Percentiles rank a stretch among this genome's conserved stretches.
Conservation (phyloP, 2,329 filamentous ascomycete genomes). For the Aureobasidium lini region DNA sequence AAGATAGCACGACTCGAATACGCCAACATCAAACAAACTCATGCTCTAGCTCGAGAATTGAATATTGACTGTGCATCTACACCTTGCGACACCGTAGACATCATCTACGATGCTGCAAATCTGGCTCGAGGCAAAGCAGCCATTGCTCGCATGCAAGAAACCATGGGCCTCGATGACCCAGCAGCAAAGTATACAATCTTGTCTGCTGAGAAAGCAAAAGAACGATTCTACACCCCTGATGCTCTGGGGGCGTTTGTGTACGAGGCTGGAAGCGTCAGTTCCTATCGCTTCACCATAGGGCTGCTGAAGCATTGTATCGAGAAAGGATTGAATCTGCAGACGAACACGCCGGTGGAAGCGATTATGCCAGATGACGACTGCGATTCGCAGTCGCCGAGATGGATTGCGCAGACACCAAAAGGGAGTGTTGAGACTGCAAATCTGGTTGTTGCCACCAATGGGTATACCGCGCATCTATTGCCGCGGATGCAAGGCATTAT, state of each 20-base stretch:
- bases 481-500: slow-evolving; percentile 24
- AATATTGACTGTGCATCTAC: slow-evolving; percentile 44
- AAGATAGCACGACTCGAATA: slow-evolving; percentile 35
- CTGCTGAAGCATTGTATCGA: slow-evolving; percentile 40
- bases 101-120: slow-evolving; percentile 46
- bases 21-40: slow-evolving; percentile 46
- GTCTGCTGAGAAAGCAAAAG: slow-evolving; percentile 34
- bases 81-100: slow-evolving; percentile 49
- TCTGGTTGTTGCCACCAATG: slow-evolving; percentile 25
- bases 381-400: slow-evolving; percentile 10
- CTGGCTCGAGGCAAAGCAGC: slow-evolving; percentile 34
- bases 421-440: slow-evolving; percentile 22
- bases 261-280: slow-evolving; percentile 35
- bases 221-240: slow-evolving; percentile 30
- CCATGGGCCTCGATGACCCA: slow-evolving; percentile 36
- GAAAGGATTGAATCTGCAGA: slow-evolving; percentile 46
- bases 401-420: slow-evolving; percentile 20
- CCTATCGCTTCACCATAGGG: slow-evolving; percentile 35
- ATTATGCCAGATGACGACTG: slow-evolving; percentile 4
- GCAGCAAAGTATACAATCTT: slow-evolving; percentile 41
- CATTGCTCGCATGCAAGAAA: slow-evolving; percentile 39
- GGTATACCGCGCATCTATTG: slow-evolving; percentile 22
- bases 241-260: slow-evolving; percentile 44
- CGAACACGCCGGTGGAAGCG: slow-evolving; percentile 39
- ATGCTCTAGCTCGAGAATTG: slow-evolving; percentile 44